Percentiles rank a stretch among this genome's conserved stretches.
phyloP scores from a whole-genome alignment of 176 grass and related monocot species.

The Musa troglodytarum region DNA sequence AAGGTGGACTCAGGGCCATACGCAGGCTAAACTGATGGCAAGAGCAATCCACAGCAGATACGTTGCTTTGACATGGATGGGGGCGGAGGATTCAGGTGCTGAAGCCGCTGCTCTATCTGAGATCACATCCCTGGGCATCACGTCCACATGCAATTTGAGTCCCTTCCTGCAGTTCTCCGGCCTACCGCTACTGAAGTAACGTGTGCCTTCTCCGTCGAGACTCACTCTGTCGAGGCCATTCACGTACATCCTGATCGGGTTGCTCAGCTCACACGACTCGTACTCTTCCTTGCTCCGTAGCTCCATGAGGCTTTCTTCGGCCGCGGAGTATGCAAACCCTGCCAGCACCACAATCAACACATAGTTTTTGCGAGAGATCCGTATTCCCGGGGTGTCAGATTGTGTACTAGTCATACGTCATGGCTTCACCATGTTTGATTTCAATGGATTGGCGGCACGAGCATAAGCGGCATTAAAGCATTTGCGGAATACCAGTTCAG shows the following conservation, averaged over 20 bases:
- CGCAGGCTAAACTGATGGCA: background rate
- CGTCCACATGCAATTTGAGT: slow-evolving; percentile 17
- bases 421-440: no score
- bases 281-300: slow-evolving; percentile 13
- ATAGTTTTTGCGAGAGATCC: no score
- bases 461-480: no score
- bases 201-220: slow-evolving; percentile 1
- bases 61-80: background rate
- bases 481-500: no score
- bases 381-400: no score
- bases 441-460: no score
- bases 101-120: no score
- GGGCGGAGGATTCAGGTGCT: background rate
- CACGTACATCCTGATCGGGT: slow-evolving; percentile 6
- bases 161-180: slow-evolving; percentile 1
- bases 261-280: slow-evolving; percentile 14
- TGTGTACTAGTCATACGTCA: no score
- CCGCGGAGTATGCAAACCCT: slow-evolving; percentile 20
- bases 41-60: background rate
- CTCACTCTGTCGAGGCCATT: slow-evolving; percentile 15
- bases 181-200: slow-evolving; percentile 2
- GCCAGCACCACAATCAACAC: background rate
- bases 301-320: slow-evolving; percentile 4
- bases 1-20: no score
- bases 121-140: background rate